Percentiles rank a stretch among this genome's conserved stretches.
phyloP scores from a whole-genome alignment of 2,329 filamentous ascomycete genomes.

The Ophiocordyceps sinensis region DNA sequence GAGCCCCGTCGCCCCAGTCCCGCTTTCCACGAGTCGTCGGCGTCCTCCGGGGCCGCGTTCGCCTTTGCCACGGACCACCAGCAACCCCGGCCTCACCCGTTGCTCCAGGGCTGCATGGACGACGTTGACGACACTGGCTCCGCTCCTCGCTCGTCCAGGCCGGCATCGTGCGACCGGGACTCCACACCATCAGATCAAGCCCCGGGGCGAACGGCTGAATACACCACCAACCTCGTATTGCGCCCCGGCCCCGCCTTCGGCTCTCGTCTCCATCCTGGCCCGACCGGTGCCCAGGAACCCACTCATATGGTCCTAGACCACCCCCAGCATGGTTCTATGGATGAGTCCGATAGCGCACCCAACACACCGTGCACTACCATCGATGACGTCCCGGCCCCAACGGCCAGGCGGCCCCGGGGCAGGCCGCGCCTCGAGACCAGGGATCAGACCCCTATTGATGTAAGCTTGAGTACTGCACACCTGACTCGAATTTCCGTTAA shows the following conservation, averaged over 20 bases:
- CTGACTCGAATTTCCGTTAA: no score
- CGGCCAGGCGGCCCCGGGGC: constrained; percentile 47
- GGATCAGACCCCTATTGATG: constrained; percentile 65
- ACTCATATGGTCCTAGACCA: no score
- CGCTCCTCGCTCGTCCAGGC: no score
- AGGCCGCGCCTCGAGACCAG: constrained; percentile 62
- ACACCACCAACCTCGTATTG: no score
- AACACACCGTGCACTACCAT: neutral
- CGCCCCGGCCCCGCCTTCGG: no score
- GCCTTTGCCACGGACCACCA: neutral
- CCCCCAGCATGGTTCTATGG: neutral
- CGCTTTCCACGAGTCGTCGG: neutral
- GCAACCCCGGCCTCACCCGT: neutral
- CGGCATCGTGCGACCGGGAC: no score
- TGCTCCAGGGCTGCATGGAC: no score
- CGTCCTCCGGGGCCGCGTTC: neutral
- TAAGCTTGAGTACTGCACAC: constrained; percentile 31
- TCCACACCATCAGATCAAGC: no score
- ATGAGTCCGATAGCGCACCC: neutral
- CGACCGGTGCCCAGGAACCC: no score
- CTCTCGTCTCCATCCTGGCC: no score
- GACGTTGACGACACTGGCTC: no score
- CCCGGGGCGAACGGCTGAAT: no score
- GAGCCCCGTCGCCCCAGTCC: neutral
- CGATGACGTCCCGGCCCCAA: neutral